These are phyloP conservation scores for Graphilbum ipis-grandicollis DNA, from an alignment of 2,329 filamentous ascomycete species.

Conservation along the genomic window DNA sequence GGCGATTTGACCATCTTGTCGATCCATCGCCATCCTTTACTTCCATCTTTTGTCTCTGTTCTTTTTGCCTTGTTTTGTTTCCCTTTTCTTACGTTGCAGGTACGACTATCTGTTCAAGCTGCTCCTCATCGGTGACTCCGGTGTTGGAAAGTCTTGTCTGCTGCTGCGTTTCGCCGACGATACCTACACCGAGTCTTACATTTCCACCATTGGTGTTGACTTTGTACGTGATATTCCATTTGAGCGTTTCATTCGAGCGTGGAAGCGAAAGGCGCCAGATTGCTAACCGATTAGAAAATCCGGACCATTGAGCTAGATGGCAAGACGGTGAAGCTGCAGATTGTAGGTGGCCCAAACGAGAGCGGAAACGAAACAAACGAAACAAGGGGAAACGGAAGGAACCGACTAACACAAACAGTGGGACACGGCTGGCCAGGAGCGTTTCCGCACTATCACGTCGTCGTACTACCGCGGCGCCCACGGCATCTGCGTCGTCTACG, in stretches of 20 bases:
- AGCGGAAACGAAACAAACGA: too few species aligned
- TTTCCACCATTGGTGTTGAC: conserved; percentile 98
- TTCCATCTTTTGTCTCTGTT: neutral
- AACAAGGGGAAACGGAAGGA: too few species aligned
- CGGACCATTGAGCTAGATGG: conserved; percentile 97
- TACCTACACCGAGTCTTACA: conserved; percentile 99
- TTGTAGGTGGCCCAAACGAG: too few species aligned
- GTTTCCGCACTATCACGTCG: conserved; percentile 98
- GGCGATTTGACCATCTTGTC: too few species aligned
- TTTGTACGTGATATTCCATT: conserved; percentile 49
- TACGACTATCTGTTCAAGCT: conserved; percentile 99
- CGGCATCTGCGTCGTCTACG: conserved; percentile 98
- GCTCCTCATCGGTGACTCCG: conserved; percentile 98
- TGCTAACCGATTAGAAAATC: conserved; percentile 59
- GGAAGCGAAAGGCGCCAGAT: too few species aligned
- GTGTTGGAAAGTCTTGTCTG: conserved; percentile 99
- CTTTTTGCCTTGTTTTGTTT: neutral
- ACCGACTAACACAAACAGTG: conserved; percentile 44
- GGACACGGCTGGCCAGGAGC: conserved; percentile 98
- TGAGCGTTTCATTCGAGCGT: too few species aligned
- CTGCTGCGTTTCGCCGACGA: conserved; percentile 96
- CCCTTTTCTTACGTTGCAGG: conserved; percentile 32
- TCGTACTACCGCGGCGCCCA: conserved; percentile 99
- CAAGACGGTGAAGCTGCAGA: conserved; percentile 99
- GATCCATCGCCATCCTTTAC: neutral